phyloP scores from a whole-genome alignment of 495 filamentous ascomycete genomes.

The Hypoxylon subgilvum region DNA sequence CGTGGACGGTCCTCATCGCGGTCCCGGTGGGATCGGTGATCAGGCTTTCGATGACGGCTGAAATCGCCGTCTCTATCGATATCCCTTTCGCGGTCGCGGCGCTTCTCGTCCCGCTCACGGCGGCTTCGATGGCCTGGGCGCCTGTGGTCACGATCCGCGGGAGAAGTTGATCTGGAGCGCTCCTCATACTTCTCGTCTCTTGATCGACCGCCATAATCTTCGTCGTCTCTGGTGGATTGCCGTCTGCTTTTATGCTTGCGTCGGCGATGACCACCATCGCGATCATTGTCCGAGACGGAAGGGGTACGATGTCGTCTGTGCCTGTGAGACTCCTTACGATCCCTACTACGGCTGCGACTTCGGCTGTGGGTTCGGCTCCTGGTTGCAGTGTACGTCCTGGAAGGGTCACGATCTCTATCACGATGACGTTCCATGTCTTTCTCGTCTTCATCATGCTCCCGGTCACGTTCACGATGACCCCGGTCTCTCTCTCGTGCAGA shows the following conservation, averaged over 20 bases:
- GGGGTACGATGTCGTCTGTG: conserved; percentile 65
- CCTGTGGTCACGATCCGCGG: conserved; percentile 54
- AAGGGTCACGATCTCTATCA: conserved; percentile 40
- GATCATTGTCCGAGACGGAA: conserved; percentile 54
- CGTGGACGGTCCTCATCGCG: conserved; percentile 53
- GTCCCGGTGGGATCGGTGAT: conserved; percentile 54
- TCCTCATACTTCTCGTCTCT: conserved; percentile 50
- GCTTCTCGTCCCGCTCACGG: conserved; percentile 53
- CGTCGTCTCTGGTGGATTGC: conserved; percentile 48
- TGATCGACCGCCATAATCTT: conserved; percentile 43
- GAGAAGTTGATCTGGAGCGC: conserved; percentile 59
- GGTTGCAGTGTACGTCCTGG: conserved; percentile 37
- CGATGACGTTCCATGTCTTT: conserved; percentile 28
- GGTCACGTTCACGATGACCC: conserved; percentile 40
- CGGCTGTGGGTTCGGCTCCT: conserved; percentile 41
- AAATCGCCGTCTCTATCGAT: conserved; percentile 46
- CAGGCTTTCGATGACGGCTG: conserved; percentile 46
- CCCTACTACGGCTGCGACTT: conserved; percentile 49
- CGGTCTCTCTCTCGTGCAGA: conserved; percentile 42
- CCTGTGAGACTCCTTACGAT: conserved; percentile 61
- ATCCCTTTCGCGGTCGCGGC: conserved; percentile 55
- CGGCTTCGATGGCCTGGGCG: conserved; percentile 60
- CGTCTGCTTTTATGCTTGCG: conserved; percentile 57
- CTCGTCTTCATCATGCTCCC: conserved; percentile 42
- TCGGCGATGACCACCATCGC: conserved; percentile 57